Evolutionary conservation across 495 filamentous ascomycete genomes (phyloP).

Genomic region (Pseudoneurospora amorphoporcata): DNA sequence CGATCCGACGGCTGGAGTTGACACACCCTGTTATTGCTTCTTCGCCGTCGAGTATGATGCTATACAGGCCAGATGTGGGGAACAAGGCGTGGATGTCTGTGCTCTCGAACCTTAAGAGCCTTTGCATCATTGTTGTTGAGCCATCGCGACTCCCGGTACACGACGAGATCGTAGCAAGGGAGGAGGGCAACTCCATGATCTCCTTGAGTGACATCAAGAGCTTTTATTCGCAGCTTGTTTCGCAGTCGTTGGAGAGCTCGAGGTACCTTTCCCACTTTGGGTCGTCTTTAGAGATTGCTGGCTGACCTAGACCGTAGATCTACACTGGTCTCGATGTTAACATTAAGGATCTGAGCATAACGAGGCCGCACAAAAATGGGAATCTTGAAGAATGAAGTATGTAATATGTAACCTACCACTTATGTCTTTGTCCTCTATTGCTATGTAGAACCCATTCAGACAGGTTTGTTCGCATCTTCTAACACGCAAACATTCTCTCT

Average conservation of each 20-base stretch:
- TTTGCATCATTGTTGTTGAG: neutral
- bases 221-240: neutral
- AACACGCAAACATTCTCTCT: neutral
- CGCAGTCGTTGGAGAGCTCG: neutral
- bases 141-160: neutral
- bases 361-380: neutral
- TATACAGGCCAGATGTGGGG: neutral
- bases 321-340: neutral
- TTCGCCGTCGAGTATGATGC: neutral
- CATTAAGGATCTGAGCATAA: neutral
- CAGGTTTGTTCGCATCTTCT: neutral
- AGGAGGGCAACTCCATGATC: neutral
- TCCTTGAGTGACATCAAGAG: neutral
- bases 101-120: neutral
- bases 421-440: neutral
- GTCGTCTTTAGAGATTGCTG: neutral
- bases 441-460: neutral
- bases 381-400: neutral
- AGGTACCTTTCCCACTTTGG: neutral
- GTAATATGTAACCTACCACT: neutral
- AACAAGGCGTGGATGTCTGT: neutral
- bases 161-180: neutral
- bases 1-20: neutral
- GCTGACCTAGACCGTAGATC: neutral
- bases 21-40: neutral